Conservation (phyloP, 225 moss, liverwort and hornwort species). For the Antitrichia curtipendula region DNA sequence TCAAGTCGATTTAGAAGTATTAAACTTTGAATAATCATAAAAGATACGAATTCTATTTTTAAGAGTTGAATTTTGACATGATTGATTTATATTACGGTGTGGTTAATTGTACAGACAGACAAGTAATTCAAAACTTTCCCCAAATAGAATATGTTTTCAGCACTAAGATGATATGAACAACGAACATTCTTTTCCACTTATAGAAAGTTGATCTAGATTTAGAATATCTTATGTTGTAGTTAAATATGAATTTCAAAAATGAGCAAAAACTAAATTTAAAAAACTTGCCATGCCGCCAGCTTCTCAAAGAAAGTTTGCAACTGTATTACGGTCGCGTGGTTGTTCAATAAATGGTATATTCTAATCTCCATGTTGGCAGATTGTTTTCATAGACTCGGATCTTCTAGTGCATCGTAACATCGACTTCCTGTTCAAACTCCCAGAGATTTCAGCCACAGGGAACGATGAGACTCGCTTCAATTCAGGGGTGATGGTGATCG, state of each 20-base stretch:
- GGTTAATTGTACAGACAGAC: not conserved
- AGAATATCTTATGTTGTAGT: not conserved
- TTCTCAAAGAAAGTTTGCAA: not conserved
- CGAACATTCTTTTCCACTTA: not conserved
- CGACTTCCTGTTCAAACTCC: constrained; percentile 64
- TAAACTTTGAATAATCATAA: not conserved
- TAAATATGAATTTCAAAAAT: not conserved
- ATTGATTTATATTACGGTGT: not conserved
- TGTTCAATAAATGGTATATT: not conserved
- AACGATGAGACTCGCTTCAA: constrained; percentile 60
- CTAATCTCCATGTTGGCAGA: not conserved
- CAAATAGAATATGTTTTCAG: not conserved
- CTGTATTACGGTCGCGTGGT: not conserved
- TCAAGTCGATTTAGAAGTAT: not conserved
- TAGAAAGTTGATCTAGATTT: not conserved
- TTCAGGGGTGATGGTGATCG: constrained; percentile 88
- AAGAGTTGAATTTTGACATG: not conserved
- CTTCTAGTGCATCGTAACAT: constrained; percentile 62
- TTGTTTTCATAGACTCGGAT: constrained; percentile 72
- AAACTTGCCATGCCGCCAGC: not conserved
- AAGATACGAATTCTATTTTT: not conserved
- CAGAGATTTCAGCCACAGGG: constrained; percentile 61
- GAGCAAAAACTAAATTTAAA: not conserved
- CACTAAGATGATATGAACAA: not conserved
- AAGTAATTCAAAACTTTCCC: not conserved